Conservation (phyloP, 2,329 filamentous ascomycete species). For the Botrytis tulipae region DNA sequence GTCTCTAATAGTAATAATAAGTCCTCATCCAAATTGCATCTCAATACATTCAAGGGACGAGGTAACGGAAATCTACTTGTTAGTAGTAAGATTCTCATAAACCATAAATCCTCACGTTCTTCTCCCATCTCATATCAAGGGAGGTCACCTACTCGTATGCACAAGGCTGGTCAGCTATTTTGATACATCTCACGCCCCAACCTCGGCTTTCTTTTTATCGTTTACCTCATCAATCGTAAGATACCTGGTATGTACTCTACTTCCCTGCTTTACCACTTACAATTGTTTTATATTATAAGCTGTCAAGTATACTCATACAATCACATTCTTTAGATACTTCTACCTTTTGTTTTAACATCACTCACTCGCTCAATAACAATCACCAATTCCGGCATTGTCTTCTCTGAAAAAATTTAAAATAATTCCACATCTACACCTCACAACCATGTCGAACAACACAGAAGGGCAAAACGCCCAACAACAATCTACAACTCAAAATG, state of each 20-base stretch:
- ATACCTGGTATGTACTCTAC: background rate
- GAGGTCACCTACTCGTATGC: background rate
- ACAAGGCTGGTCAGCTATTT: background rate
- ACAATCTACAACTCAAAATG: slow-evolving; percentile 16
- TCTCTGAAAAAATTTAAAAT: background rate
- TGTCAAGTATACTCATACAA: background rate
- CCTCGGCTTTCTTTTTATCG: background rate
- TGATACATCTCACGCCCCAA: background rate
- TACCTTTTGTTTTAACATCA: background rate
- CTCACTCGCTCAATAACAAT: background rate
- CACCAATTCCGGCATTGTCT: background rate
- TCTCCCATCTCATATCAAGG: background rate
- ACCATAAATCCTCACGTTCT: background rate
- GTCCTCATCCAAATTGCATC: too few relatives aligned
- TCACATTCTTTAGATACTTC: background rate
- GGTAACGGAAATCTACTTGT: too few relatives aligned
- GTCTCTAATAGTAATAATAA: too few relatives aligned
- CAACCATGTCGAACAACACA: slow-evolving; percentile 4
- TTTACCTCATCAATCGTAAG: background rate
- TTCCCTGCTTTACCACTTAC: slow-evolving; percentile 9
- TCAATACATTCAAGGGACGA: too few relatives aligned
- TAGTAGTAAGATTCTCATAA: background rate
- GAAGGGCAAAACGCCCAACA: background rate
- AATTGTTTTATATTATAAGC: background rate
- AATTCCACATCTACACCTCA: background rate